Percentiles rank a stretch among this genome's conserved stretches.
Evolutionary conservation across 768 basidiomycete species (phyloP).

Genomic region (Lactarius pseudohatsudake): DNA sequence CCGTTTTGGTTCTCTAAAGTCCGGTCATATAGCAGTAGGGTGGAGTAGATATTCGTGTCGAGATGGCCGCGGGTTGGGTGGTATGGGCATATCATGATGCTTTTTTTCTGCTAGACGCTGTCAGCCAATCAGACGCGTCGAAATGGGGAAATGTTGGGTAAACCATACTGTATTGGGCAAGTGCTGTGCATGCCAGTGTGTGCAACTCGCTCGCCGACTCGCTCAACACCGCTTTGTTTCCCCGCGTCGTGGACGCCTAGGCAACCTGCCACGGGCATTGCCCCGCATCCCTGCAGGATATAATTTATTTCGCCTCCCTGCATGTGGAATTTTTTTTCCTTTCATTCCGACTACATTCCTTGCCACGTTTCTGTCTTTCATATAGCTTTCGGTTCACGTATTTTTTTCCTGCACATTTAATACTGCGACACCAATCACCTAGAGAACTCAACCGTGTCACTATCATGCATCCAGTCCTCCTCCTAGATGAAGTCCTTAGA

Average conservation of each 20-base stretch:
- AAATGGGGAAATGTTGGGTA: background rate
- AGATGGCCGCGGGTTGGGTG: slow-evolving; percentile 12
- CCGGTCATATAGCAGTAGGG: slow-evolving; percentile 50
- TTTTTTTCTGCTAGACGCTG: background rate
- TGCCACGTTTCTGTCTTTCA: slow-evolving; percentile 4
- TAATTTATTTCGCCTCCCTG: background rate
- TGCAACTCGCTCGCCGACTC: background rate
- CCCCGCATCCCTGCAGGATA: background rate
- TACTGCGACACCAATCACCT: background rate
- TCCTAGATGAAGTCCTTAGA: slow-evolving; percentile 29
- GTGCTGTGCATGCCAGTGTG: background rate
- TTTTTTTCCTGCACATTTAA: background rate
- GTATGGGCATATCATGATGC: background rate
- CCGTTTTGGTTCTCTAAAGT: slow-evolving; percentile 97
- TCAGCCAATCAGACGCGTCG: slow-evolving; percentile 12
- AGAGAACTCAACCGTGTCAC: background rate
- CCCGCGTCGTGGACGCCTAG: slow-evolving; percentile 23
- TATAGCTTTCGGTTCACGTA: background rate
- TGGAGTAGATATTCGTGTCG: slow-evolving; percentile 22
- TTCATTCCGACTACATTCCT: background rate
- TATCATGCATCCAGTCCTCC: slow-evolving; percentile 29
- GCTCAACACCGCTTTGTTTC: slow-evolving; percentile 16
- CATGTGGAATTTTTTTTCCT: slow-evolving; percentile 9
- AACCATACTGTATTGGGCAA: background rate
- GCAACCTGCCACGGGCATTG: slow-evolving; percentile 22